phyloP scores from a whole-genome alignment of 176 grass and related monocot genomes.

The Lolium perenne region DNA sequence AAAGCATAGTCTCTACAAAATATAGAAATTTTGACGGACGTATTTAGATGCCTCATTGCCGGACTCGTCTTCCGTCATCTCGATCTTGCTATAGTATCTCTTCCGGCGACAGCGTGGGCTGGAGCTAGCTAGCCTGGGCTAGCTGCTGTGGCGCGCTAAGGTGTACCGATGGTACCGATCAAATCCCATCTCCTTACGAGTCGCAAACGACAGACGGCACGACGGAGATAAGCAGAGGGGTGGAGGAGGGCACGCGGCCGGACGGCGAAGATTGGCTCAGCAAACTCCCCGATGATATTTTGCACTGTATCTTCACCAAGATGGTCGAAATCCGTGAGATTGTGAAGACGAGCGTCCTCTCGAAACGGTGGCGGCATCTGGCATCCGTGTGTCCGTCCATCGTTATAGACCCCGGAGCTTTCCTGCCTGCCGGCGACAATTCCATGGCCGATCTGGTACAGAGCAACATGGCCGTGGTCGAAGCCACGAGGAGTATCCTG shows the following conservation, averaged over 20 bases:
- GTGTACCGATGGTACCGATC: background rate
- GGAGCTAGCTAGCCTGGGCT: background rate
- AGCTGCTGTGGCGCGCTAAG: background rate
- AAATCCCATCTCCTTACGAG: background rate
- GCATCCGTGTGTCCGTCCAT: background rate
- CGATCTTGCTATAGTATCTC: no score
- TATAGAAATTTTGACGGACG: no score
- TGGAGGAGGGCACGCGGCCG: background rate
- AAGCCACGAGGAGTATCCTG: background rate
- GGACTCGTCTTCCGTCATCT: no score
- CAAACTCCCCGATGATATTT: background rate
- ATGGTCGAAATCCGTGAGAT: background rate
- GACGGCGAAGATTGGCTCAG: background rate
- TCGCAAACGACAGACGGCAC: no score
- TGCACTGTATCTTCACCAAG: no score
- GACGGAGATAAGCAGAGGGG: background rate
- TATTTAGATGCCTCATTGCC: no score
- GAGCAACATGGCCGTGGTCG: background rate
- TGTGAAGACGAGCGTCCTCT: background rate
- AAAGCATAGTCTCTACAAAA: no score
- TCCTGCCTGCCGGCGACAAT: background rate
- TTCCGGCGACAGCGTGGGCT: no score
- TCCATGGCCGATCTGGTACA: background rate
- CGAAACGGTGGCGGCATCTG: background rate
- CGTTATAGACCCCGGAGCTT: background rate